Percentiles rank a stretch among this genome's conserved stretches.
These are phyloP conservation scores for Microdochium trichocladiopsis DNA, from an alignment of 2,329 filamentous ascomycete genomes.

Conservation along the genomic window DNA sequence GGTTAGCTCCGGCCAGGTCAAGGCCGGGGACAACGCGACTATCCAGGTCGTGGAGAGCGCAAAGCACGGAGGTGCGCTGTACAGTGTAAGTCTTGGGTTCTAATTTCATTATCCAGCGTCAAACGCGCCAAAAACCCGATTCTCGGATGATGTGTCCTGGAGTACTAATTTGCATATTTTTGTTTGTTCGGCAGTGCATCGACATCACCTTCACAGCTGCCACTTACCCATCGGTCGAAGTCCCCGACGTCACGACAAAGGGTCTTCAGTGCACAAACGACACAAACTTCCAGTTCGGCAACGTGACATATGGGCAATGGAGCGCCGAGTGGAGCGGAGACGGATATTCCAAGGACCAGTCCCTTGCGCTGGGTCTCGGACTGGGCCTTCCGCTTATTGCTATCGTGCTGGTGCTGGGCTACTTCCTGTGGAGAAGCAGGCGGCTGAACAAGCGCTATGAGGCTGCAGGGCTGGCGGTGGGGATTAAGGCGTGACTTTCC, in stretches of 20 bases:
- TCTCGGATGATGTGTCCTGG: too few species aligned
- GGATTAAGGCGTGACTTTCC: neutral
- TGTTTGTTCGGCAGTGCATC: conserved; percentile 87
- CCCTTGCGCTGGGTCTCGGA: neutral
- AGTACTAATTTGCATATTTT: too few species aligned
- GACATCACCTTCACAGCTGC: conserved; percentile 68
- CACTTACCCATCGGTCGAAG: neutral
- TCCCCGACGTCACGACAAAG: neutral
- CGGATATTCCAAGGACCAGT: neutral
- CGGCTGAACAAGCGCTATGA: neutral
- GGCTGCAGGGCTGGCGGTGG: neutral
- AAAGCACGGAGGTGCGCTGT: conserved; percentile 64
- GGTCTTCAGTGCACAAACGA: neutral
- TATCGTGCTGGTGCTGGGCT: neutral
- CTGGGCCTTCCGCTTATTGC: neutral
- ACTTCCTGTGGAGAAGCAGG: neutral
- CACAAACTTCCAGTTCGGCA: neutral
- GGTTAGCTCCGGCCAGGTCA: neutral
- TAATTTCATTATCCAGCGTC: too few species aligned
- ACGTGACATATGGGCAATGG: neutral
- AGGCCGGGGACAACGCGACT: conserved; percentile 48
- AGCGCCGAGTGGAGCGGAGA: neutral
- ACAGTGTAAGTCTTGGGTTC: conserved; percentile 46
- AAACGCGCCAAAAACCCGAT: too few species aligned
- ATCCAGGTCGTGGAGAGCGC: conserved; percentile 69